These are phyloP conservation scores for Coriolopsis trogii DNA, from an alignment of 1,284 basidiomycete genomes.

Conservation along the genomic window DNA sequence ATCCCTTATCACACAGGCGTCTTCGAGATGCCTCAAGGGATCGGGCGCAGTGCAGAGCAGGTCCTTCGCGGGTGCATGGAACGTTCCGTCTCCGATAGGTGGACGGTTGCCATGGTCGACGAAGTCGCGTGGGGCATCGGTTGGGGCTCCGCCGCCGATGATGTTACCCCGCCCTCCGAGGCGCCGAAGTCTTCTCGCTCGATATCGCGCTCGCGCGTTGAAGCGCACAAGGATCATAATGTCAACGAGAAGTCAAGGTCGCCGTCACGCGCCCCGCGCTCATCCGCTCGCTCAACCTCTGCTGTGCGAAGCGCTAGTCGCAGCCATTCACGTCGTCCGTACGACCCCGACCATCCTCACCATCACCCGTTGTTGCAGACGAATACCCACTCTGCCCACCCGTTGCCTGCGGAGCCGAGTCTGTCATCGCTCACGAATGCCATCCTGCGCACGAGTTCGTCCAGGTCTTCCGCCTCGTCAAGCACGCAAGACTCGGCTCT, in stretches of 20 bases:
- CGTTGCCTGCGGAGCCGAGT: constrained; percentile 24
- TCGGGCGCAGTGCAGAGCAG: constrained; percentile 72
- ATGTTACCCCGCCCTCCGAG: constrained; percentile 32
- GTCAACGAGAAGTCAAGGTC: constrained; percentile 32
- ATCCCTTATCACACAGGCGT: constrained; percentile 45
- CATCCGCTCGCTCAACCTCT: constrained; percentile 29
- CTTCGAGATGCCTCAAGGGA: constrained; percentile 57
- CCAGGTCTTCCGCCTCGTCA: constrained; percentile 29
- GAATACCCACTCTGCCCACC: constrained; percentile 18
- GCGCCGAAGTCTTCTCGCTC: constrained; percentile 24
- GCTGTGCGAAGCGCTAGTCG: constrained; percentile 29
- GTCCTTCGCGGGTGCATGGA: constrained; percentile 80
- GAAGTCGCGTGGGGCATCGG: constrained; percentile 82
- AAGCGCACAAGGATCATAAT: constrained; percentile 18
- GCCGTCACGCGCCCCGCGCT: constrained; percentile 22
- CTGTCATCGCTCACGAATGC: constrained; percentile 28
- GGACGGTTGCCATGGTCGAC: constrained; percentile 77
- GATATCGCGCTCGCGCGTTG: constrained; percentile 23
- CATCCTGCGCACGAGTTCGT: constrained; percentile 31
- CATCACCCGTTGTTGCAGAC: constrained; percentile 21
- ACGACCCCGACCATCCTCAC: constrained; percentile 20
- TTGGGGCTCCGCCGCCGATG: constrained; percentile 61
- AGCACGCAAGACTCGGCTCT: constrained; percentile 35
- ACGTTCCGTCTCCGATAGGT: constrained; percentile 57
- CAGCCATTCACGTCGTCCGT: constrained; percentile 29